phyloP scores from a whole-genome alignment of 805 yeast species.

The Spathaspora gorwiae region DNA sequence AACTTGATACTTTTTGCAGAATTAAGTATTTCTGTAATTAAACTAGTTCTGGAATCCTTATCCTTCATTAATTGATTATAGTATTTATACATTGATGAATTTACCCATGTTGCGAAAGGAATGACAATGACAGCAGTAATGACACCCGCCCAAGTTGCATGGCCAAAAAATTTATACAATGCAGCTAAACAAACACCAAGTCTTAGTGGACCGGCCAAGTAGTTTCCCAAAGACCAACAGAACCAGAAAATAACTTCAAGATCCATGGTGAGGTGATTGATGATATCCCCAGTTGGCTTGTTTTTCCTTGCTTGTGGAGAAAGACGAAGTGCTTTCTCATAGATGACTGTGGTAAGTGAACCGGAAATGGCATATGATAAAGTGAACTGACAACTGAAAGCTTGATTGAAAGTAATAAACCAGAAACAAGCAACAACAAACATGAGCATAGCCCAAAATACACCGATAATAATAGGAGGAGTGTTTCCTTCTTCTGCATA shows the following conservation, averaged over 20 bases:
- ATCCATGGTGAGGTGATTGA: constrained; percentile 31
- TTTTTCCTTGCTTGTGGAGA: constrained; percentile 28
- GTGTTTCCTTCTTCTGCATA: constrained; percentile 1
- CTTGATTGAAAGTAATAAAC: constrained; percentile 20
- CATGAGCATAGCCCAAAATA: constrained; percentile 19
- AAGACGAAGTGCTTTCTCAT: constrained; percentile 23
- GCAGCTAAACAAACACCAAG: constrained; percentile 24
- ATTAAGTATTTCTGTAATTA: constrained; percentile 34
- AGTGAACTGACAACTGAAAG: constrained; percentile 10
- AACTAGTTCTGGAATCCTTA: constrained; percentile 33
- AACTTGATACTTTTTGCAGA: constrained; percentile 37
- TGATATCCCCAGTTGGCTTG: constrained; percentile 31
- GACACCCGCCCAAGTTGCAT: constrained; percentile 35
- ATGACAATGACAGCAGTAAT: constrained; percentile 26
- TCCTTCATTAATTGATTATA: constrained; percentile 26
- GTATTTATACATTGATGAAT: constrained; percentile 19
- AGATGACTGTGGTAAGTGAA: constrained; percentile 21
- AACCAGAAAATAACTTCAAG: constrained; percentile 13
- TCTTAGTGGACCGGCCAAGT: constrained; percentile 20
- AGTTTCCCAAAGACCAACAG: constrained; percentile 11
- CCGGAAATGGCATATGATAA: constrained; percentile 15
- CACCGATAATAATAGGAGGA: constrained; percentile 25
- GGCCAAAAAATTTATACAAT: constrained; percentile 30
- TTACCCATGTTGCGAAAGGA: constrained; percentile 26
- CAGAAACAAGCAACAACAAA: constrained; percentile 22